These are phyloP conservation scores for Solanum sejunctum DNA, from an alignment of 257 asterid species.

Conservation along the genomic window DNA sequence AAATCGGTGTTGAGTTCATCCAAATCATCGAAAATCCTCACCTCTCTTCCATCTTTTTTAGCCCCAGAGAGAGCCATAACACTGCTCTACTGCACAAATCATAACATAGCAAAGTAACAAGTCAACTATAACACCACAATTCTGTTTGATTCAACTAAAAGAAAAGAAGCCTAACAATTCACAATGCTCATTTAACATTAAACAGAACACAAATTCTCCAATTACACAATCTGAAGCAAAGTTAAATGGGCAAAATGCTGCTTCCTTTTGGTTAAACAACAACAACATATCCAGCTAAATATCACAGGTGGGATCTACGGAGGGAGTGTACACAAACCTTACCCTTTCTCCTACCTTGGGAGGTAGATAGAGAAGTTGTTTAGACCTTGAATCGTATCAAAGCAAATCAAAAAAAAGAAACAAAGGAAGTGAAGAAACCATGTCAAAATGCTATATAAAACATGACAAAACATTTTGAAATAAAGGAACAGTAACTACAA, in stretches of 20 bases:
- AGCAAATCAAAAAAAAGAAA: neutral
- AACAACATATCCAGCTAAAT: neutral
- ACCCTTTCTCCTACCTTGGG: neutral
- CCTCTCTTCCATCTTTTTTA: constrained; percentile 47
- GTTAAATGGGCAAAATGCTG: neutral
- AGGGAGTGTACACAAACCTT: neutral
- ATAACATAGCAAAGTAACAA: neutral
- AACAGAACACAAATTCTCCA: neutral
- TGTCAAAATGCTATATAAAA: neutral
- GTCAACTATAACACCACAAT: neutral
- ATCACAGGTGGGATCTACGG: neutral
- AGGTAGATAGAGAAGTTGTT: neutral
- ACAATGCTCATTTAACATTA: constrained; percentile 3
- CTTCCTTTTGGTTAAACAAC: neutral
- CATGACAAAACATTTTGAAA: neutral
- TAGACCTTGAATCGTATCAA: neutral
- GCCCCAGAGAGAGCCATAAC: constrained; percentile 44
- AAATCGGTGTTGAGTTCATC: constrained; percentile 62
- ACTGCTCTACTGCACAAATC: constrained; percentile 8
- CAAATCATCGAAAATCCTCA: constrained; percentile 53
- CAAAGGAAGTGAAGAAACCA: neutral
- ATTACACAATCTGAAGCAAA: neutral
- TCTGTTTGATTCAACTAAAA: constrained; percentile 3
- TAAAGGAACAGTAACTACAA: neutral
- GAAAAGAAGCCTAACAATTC: constrained; percentile 5